phyloP scores from a whole-genome alignment of 2,329 filamentous ascomycete species.

The Corynespora cassiicola region DNA sequence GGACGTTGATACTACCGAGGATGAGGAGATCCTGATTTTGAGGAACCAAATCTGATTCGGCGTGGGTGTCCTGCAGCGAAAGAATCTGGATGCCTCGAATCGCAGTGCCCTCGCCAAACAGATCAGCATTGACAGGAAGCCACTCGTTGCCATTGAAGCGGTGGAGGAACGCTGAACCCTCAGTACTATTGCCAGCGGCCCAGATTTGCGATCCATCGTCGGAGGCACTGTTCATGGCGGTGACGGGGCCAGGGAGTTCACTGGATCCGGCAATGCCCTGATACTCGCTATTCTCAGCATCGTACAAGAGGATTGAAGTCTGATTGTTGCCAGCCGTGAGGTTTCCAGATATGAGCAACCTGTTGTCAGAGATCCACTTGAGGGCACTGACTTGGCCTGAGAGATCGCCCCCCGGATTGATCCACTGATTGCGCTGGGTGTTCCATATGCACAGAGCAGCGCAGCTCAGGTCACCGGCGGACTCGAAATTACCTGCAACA shows the following conservation, averaged over 20 bases:
- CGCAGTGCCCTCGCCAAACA: conserved; percentile 68
- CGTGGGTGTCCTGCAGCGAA: conserved; percentile 72
- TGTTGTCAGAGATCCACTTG: conserved; percentile 75
- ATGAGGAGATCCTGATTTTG: conserved; percentile 77
- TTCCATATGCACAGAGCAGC: conserved; percentile 82
- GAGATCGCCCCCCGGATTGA: conserved; percentile 74
- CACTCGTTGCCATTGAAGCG: conserved; percentile 80
- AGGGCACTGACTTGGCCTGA: conserved; percentile 74
- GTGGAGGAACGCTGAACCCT: conserved; percentile 77
- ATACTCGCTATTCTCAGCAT: conserved; percentile 73
- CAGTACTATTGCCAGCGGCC: conserved; percentile 74
- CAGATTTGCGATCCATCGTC: conserved; percentile 77
- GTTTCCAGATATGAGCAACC: conserved; percentile 79
- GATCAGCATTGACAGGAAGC: conserved; percentile 65
- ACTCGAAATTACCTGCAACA: conserved; percentile 84
- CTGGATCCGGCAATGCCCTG: conserved; percentile 65
- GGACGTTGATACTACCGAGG: conserved; percentile 80
- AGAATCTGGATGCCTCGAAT: conserved; percentile 86
- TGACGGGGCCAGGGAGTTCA: conserved; percentile 79
- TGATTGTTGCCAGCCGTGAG: conserved; percentile 71
- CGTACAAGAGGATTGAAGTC: conserved; percentile 75
- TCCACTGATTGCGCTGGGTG: conserved; percentile 76
- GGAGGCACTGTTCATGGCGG: conserved; percentile 76
- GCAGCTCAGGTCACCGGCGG: conserved; percentile 83
- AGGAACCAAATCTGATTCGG: conserved; percentile 67